Evolutionary conservation across 352 stramenopile genomes (phyloP).

Genomic region (Discostella stelligera): DNA sequence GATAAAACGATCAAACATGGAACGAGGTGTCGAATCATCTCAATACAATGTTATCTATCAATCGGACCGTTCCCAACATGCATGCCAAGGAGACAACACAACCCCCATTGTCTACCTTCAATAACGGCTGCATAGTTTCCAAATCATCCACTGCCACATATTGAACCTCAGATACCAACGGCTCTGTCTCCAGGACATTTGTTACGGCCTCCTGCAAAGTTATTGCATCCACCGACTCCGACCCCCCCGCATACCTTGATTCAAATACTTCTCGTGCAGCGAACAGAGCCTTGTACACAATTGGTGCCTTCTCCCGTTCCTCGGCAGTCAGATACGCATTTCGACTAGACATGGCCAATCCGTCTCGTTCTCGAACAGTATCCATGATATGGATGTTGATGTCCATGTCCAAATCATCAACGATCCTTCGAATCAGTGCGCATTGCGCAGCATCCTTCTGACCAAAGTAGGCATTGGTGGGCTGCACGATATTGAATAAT

Average conservation of each 20-base stretch:
- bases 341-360: conserved; percentile 95
- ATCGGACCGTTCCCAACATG: conserved; percentile 91
- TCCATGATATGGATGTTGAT: conserved; percentile 89
- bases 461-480: conserved; percentile 96
- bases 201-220: conserved; percentile 62
- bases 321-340: conserved; percentile 95
- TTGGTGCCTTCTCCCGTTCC: conserved; percentile 86
- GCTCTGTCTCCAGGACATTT: conserved; percentile 81
- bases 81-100: conserved; percentile 92
- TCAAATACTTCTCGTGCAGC: conserved; percentile 67
- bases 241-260: conserved; percentile 52
- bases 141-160: conserved; percentile 94
- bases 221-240: conserved; percentile 49
- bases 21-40: conserved; percentile 7
- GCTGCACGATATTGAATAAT: conserved; percentile 98
- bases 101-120: conserved; percentile 78
- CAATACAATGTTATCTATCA: conserved; percentile 97
- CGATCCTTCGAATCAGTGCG: conserved; percentile 91
- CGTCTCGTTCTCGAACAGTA: conserved; percentile 92
- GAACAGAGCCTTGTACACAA: conserved; percentile 86
- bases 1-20: no score
- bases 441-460: conserved; percentile 99
- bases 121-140: conserved; percentile 92
- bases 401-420: conserved; percentile 95
- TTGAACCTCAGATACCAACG: conserved; percentile 90